These are phyloP conservation scores for Dittrichia graveolens DNA, from an alignment of 129 eudicot species.

Conservation along the genomic window DNA sequence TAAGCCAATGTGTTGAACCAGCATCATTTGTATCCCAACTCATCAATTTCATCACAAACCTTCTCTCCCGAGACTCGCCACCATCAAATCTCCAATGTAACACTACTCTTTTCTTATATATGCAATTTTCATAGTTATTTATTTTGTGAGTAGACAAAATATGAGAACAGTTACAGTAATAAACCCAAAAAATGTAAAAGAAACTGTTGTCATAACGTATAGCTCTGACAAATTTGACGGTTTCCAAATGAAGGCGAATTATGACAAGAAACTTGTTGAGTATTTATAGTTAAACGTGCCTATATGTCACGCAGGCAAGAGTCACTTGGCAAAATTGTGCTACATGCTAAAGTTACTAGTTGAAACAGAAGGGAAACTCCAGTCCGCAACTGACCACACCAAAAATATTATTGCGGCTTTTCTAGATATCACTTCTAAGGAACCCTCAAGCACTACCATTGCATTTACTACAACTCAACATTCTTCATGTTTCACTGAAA, in stretches of 20 bases:
- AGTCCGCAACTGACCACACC: conserved; percentile 30
- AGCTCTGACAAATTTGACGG: too few relatives aligned
- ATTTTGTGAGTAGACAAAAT: too few relatives aligned
- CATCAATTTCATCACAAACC: conserved; percentile 27
- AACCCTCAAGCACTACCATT: conserved; percentile 11
- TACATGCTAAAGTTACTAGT: conserved; percentile 37
- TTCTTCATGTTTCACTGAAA: conserved; percentile 9
- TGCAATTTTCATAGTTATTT: too few relatives aligned
- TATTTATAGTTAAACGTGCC: too few relatives aligned
- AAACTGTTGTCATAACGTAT: too few relatives aligned
- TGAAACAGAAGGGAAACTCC: conserved; percentile 35
- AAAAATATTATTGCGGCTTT: conserved; percentile 23
- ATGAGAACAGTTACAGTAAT: too few relatives aligned
- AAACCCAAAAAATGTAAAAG: too few relatives aligned
- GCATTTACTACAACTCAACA: conserved; percentile 15
- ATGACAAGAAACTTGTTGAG: too few relatives aligned
- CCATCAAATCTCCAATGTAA: too few relatives aligned
- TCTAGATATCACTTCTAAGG: conserved; percentile 29
- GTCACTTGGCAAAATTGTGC: conserved; percentile 30
- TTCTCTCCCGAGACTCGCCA: conserved; percentile 5
- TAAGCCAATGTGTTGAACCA: conserved; percentile 35
- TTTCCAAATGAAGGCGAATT: too few relatives aligned
- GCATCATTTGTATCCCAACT: conserved; percentile 33
- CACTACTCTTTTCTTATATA: too few relatives aligned
- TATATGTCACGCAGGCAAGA: conserved; percentile 25